These are phyloP conservation scores for Epipyxis sp. DNA, from an alignment of 108 stramenopile genomes.

Conservation along the genomic window DNA sequence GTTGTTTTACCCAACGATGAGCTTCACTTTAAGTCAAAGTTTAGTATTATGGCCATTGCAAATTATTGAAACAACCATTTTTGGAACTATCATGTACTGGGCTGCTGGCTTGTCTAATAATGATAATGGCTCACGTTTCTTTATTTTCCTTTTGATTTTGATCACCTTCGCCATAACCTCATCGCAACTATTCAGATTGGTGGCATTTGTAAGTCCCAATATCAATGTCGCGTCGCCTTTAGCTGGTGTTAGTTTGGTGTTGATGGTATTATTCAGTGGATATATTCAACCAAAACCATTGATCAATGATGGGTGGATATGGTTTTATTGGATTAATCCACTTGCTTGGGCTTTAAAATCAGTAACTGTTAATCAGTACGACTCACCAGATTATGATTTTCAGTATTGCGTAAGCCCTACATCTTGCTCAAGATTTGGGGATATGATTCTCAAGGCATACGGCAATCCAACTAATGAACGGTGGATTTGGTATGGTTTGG, in stretches of 20 bases:
- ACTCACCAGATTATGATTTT: constrained; percentile 28
- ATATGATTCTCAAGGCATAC: constrained; percentile 33
- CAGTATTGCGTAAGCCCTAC: constrained; percentile 4
- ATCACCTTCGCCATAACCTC: constrained; percentile 35
- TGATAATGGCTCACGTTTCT: constrained; percentile 38
- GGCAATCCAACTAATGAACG: constrained; percentile 42
- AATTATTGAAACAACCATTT: constrained; percentile 36
- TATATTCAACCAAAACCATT: constrained; percentile 39
- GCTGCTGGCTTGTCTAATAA: constrained; percentile 38
- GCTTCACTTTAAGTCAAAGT: constrained; percentile 5
- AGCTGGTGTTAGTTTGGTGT: constrained; percentile 40
- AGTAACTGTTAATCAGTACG: constrained; percentile 42
- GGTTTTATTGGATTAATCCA: constrained; percentile 48
- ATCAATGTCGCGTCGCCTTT: constrained; percentile 43
- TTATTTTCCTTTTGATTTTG: constrained; percentile 35
- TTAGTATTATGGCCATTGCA: constrained; percentile 9
- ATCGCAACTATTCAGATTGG: constrained; percentile 46
- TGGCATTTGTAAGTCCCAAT: constrained; percentile 45
- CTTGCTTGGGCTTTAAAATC: constrained; percentile 38
- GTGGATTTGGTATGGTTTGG: constrained; percentile 44
- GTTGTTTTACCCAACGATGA: constrained; percentile 71
- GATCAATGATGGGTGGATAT: constrained; percentile 38
- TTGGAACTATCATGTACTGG: constrained; percentile 46
- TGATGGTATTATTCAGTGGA: constrained; percentile 57
- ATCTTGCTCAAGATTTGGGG: neutral